Conservation (phyloP, 768 basidiomycete genomes). For the Mycena galericulata region DNA sequence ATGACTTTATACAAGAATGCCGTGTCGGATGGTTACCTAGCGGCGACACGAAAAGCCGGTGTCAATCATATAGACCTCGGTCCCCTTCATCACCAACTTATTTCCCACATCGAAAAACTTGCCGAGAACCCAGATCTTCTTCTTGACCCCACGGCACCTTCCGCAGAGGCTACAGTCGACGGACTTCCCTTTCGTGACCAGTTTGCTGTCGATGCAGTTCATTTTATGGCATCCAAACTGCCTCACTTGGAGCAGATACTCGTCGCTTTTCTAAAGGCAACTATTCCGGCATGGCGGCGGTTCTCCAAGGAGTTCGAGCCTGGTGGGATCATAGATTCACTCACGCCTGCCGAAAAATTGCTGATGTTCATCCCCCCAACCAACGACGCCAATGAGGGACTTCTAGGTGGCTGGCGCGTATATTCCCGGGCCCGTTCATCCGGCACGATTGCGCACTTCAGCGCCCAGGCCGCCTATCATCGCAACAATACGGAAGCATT, state of each 20-base stretch:
- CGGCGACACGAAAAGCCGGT: too few relatives aligned
- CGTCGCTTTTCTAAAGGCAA: too few relatives aligned
- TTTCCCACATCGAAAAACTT: too few relatives aligned
- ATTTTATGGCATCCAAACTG: not conserved
- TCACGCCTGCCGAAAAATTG: not conserved
- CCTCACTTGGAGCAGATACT: too few relatives aligned
- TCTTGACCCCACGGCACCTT: not conserved
- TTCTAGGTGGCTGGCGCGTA: not conserved
- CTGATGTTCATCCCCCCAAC: not conserved
- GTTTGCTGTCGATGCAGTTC: not conserved
- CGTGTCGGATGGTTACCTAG: not conserved
- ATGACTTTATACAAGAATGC: constrained; percentile 8
- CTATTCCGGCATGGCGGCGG: too few relatives aligned
- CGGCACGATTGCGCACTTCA: too few relatives aligned
- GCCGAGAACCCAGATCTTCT: not conserved
- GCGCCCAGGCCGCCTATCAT: not conserved
- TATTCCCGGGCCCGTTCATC: not conserved
- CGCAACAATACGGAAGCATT: constrained; percentile 2
- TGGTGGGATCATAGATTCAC: not conserved
- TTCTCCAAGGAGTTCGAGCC: not conserved
- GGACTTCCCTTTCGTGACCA: not conserved
- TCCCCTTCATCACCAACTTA: too few relatives aligned
- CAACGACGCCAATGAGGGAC: not conserved
- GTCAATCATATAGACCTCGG: too few relatives aligned
- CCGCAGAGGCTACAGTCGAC: not conserved